These are phyloP conservation scores for Chrysochromulina parva DNA, from an alignment of 78 protist species.

Conservation along the genomic window DNA sequence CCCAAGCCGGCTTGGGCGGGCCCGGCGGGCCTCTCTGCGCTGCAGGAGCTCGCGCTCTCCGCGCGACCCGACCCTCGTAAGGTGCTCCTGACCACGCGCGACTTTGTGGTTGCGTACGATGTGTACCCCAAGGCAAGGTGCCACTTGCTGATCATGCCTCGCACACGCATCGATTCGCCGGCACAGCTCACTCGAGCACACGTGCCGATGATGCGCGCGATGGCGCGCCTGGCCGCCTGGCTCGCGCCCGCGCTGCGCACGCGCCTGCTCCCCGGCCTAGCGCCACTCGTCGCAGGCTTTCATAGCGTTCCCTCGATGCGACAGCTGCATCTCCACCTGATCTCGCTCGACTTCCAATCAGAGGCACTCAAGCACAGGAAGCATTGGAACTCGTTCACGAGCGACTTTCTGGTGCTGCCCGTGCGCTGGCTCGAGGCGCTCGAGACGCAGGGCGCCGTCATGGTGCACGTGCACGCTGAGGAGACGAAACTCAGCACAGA, in stretches of 20 bases:
- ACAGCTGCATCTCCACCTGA: conserved; percentile 70
- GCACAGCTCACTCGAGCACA: not conserved
- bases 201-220: not conserved
- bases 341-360: conserved; percentile 68
- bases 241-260: not conserved
- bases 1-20: no score
- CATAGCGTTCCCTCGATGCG: conserved; percentile 35
- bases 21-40: no score
- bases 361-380: conserved; percentile 64
- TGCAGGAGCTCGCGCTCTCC: no score
- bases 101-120: conserved; percentile 3
- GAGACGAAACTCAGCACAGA: not conserved
- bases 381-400: conserved; percentile 83
- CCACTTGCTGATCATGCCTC: conserved; percentile 23
- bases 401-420: conserved; percentile 58
- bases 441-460: not conserved
- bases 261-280: not conserved
- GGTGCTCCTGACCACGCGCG: not conserved
- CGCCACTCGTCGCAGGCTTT: not conserved
- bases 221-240: not conserved
- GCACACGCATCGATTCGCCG: not conserved
- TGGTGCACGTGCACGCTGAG: not conserved
- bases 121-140: not conserved
- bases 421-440: not conserved
- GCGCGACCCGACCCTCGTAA: no score